Conservation (phyloP, 2,329 filamentous ascomycete species). For the Ophiocordyceps robertsii region DNA sequence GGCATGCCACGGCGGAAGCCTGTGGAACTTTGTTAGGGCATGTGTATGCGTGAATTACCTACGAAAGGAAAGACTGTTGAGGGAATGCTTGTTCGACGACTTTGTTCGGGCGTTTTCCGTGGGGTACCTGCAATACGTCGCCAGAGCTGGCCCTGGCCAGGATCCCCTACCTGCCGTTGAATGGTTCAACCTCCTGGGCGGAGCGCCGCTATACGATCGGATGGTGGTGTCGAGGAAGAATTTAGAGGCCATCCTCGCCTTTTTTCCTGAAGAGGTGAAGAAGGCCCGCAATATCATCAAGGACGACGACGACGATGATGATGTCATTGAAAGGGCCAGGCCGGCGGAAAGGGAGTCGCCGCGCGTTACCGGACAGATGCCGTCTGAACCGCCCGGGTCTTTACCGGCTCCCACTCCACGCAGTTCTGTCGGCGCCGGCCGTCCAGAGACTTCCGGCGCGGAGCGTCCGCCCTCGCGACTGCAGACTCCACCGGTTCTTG, state of each 20-base stretch:
- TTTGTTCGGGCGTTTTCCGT: conserved; percentile 31
- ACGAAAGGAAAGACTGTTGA: conserved; percentile 17
- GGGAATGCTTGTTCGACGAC: conserved; percentile 36
- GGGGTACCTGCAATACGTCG: conserved; percentile 28
- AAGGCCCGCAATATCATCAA: conserved; percentile 3
- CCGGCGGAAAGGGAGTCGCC: neutral
- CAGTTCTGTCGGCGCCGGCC: too few relatives aligned
- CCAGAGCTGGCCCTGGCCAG: conserved; percentile 9
- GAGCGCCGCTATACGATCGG: conserved; percentile 14
- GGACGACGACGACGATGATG: neutral
- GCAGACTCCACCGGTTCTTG: neutral
- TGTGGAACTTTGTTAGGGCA: conserved; percentile 28
- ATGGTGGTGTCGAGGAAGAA: conserved; percentile 22
- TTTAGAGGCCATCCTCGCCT: conserved; percentile 18
- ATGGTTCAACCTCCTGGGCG: conserved; percentile 24
- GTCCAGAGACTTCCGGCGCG: neutral
- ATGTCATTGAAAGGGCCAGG: neutral
- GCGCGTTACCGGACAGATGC: too few relatives aligned
- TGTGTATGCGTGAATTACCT: conserved; percentile 29
- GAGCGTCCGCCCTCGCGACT: neutral
- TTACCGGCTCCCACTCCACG: too few relatives aligned
- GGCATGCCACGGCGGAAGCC: conserved; percentile 22
- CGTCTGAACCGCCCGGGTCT: too few relatives aligned
- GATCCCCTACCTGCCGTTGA: conserved; percentile 23
- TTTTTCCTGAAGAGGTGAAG: conserved; percentile 19